Evolutionary conservation across 2,329 filamentous ascomycete species (phyloP).

Genomic region (Periconia sp.): DNA sequence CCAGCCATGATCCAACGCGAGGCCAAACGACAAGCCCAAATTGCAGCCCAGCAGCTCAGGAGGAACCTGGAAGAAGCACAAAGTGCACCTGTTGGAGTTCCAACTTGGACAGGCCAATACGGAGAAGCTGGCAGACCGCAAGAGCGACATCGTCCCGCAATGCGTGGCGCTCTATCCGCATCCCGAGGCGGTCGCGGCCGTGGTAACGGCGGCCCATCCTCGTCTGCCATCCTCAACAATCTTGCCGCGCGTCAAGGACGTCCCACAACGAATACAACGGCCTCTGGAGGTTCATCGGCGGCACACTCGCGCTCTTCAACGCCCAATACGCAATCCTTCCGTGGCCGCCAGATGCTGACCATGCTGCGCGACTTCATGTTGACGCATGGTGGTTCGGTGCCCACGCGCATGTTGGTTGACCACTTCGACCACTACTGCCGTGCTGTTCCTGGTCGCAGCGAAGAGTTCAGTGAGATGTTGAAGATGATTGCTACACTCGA

Average conservation of each 20-base stretch:
- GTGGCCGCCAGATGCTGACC: conserved; percentile 48
- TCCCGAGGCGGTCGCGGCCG: conserved; percentile 29
- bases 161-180: conserved; percentile 44
- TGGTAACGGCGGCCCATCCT: conserved; percentile 36
- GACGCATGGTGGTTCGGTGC: conserved; percentile 74
- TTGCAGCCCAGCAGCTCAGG: conserved; percentile 75
- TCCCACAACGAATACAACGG: conserved; percentile 10
- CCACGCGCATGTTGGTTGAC: conserved; percentile 83
- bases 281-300: conserved; percentile 16
- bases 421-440: conserved; percentile 84
- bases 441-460: conserved; percentile 63
- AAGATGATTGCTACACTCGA: conserved; percentile 74
- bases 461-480: conserved; percentile 81
- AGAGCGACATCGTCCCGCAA: conserved; percentile 32
- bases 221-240: conserved; percentile 47
- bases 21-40: conserved; percentile 74
- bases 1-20: conserved; percentile 78
- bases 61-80: conserved; percentile 72
- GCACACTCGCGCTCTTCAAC: conserved; percentile 29
- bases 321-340: conserved; percentile 27
- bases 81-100: conserved; percentile 75
- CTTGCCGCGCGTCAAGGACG: conserved; percentile 46
- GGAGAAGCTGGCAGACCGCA: conserved; percentile 72
- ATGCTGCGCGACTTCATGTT: conserved; percentile 76
- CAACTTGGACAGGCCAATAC: conserved; percentile 90